Conservation (phyloP, 352 stramenopile species). For the Peronospora destructor region DNA sequence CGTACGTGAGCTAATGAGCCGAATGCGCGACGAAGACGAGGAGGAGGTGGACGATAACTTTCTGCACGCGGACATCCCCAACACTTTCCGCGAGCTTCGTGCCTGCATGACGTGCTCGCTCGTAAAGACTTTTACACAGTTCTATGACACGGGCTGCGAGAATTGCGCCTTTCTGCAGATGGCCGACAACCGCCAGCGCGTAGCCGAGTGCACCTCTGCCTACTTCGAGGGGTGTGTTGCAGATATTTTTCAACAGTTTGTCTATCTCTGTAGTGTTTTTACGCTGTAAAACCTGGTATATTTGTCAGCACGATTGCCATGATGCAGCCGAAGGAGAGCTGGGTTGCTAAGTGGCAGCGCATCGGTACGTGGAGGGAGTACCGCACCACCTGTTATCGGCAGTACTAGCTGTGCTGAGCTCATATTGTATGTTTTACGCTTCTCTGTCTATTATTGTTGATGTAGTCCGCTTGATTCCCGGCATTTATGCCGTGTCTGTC, state of each 20-base stretch:
- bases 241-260: background rate
- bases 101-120: conserved; percentile 87
- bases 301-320: conserved; percentile 77
- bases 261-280: background rate
- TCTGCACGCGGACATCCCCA: conserved; percentile 81
- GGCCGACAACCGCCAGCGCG: conserved; percentile 84
- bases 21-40: conserved; percentile 70
- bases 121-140: conserved; percentile 87
- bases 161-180: conserved; percentile 87
- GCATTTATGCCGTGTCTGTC: conserved; percentile 84
- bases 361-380: conserved; percentile 42
- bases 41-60: conserved; percentile 75
- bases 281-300: background rate
- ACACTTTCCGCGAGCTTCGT: conserved; percentile 82
- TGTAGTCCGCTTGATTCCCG: conserved; percentile 69
- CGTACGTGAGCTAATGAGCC: conserved; percentile 26
- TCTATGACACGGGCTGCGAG: conserved; percentile 87
- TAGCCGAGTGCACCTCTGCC: conserved; percentile 83
- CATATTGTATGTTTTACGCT: conserved; percentile 2
- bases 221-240: conserved; percentile 79
- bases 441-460: conserved; percentile 2
- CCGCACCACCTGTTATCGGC: too few species aligned
- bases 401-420: background rate
- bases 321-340: conserved; percentile 86
- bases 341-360: conserved; percentile 86